Percentiles rank a stretch among this genome's conserved stretches.
These are phyloP conservation scores for Escovopsis weberi DNA, from an alignment of 2,329 filamentous ascomycete genomes.

Conservation along the genomic window DNA sequence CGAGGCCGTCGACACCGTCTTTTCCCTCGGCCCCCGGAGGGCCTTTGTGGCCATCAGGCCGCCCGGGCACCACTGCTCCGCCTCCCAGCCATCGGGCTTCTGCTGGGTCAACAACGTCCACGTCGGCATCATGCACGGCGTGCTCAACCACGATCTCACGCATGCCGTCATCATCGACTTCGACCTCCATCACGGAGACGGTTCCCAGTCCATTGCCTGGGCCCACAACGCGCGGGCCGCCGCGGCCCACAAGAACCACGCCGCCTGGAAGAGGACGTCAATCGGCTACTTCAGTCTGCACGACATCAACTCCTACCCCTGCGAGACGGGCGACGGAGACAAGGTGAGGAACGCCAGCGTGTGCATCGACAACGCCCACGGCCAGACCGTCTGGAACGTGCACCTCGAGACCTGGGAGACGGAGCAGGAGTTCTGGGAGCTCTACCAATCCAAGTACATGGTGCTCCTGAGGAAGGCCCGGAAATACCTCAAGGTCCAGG, in stretches of 20 bases:
- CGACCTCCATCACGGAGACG: conserved; percentile 83
- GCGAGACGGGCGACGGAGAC: conserved; percentile 81
- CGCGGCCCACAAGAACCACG: conserved; percentile 51
- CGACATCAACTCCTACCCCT: conserved; percentile 97
- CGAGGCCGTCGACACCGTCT: conserved; percentile 80
- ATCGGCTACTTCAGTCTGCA: conserved; percentile 96
- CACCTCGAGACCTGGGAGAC: conserved; percentile 81
- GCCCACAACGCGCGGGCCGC: conserved; percentile 61
- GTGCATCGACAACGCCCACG: conserved; percentile 87
- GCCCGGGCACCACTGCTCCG: conserved; percentile 90
- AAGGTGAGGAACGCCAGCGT: conserved; percentile 90
- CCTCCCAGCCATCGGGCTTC: conserved; percentile 80
- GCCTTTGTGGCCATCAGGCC: conserved; percentile 89
- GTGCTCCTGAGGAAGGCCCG: conserved; percentile 70
- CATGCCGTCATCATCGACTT: conserved; percentile 92
- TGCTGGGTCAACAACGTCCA: conserved; percentile 99
- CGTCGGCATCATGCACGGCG: conserved; percentile 84
- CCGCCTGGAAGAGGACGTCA: conserved; percentile 64
- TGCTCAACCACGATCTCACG: conserved; percentile 70
- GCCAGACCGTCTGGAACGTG: conserved; percentile 91
- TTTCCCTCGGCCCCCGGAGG: conserved; percentile 49
- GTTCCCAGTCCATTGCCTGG: conserved; percentile 92
- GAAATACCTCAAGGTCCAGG: conserved; percentile 59
- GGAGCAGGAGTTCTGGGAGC: conserved; percentile 70
- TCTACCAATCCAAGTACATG: conserved; percentile 70